A percentile compares a stretch with the other conserved stretches of the same genome.
These are phyloP conservation scores for Nakaseomyces glabratus DNA, from an alignment of 1,139 yeast species.

Conservation along the genomic window DNA sequence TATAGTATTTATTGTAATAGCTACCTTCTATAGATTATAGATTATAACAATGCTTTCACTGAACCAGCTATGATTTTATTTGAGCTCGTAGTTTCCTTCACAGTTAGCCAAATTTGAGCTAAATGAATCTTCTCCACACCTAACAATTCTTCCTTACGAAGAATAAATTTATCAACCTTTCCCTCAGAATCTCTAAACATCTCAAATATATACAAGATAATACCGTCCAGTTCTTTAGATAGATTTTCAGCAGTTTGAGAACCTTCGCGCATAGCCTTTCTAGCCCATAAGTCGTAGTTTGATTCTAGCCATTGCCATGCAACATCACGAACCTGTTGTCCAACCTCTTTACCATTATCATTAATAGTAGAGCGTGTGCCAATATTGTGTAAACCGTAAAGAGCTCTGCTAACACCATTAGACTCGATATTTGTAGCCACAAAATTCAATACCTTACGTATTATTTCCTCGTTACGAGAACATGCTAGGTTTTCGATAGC, in stretches of 20 bases:
- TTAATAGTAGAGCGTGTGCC: slow-evolving; percentile 10
- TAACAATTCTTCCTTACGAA: slow-evolving; percentile 27
- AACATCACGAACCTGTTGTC: slow-evolving; percentile 13
- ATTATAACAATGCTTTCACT: slow-evolving; percentile 1
- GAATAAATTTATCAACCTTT: slow-evolving; percentile 31
- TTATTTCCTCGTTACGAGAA: slow-evolving; percentile 37
- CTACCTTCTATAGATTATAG: too few species aligned
- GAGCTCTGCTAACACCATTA: slow-evolving; percentile 44
- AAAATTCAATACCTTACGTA: slow-evolving; percentile 46
- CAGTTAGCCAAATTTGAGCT: slow-evolving; percentile 14
- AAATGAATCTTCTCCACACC: slow-evolving; percentile 12
- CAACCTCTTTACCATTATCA: slow-evolving; percentile 12
- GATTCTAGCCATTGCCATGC: slow-evolving; percentile 50
- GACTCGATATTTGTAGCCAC: slow-evolving; percentile 48
- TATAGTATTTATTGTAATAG: too few species aligned
- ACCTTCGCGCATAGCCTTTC: slow-evolving; percentile 38
- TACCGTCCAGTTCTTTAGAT: slow-evolving; percentile 36
- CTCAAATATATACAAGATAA: slow-evolving; percentile 36
- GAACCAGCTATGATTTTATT: background rate
- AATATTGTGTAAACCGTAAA: slow-evolving; percentile 42
- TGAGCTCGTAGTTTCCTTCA: slow-evolving; percentile 9
- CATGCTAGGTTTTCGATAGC: slow-evolving; percentile 50
- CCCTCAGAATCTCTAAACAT: slow-evolving; percentile 36
- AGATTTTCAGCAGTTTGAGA: slow-evolving; percentile 35
- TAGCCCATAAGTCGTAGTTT: slow-evolving; percentile 45